phyloP scores from a whole-genome alignment of 2,329 filamentous ascomycete genomes.

The Allantophomopsis cytisporea region DNA sequence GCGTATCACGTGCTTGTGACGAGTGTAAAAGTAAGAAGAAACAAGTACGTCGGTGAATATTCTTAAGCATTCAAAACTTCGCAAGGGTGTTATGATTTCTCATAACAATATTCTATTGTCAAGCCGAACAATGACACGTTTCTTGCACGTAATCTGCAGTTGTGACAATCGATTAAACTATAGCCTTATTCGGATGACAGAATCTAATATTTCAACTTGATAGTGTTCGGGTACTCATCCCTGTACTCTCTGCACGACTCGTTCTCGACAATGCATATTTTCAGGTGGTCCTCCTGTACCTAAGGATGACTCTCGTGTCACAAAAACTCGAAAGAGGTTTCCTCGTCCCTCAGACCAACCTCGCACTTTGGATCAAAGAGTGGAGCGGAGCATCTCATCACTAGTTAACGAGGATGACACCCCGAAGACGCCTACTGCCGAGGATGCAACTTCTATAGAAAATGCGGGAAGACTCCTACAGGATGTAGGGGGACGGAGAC shows the following conservation, averaged over 20 bases:
- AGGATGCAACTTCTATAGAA: constrained; percentile 2
- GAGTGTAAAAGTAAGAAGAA: constrained; percentile 14
- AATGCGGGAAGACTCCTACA: constrained; percentile 3
- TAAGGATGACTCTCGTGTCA: no score
- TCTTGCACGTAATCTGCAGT: no score
- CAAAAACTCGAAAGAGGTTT: no score
- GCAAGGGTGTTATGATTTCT: no score
- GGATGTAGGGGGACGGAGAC: constrained; percentile 3
- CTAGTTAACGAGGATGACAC: neutral
- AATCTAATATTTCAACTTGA: neutral
- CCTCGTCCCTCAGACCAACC: no score
- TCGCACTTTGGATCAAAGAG: no score
- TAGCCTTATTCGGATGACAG: no score
- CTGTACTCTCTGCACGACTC: constrained; percentile 2
- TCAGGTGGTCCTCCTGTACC: constrained; percentile 1
- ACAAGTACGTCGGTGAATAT: constrained; percentile 8
- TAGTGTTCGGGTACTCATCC: constrained; percentile 4
- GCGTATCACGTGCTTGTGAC: constrained; percentile 12
- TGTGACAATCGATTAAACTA: no score
- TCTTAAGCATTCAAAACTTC: neutral
- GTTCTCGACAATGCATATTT: constrained; percentile 2
- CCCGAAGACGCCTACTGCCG: constrained; percentile 1
- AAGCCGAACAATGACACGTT: no score
- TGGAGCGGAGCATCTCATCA: no score
- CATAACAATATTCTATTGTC: no score